Evolutionary conservation across 2,329 filamentous ascomycete species (phyloP).

Genomic region (Ophiostoma sp.): DNA sequence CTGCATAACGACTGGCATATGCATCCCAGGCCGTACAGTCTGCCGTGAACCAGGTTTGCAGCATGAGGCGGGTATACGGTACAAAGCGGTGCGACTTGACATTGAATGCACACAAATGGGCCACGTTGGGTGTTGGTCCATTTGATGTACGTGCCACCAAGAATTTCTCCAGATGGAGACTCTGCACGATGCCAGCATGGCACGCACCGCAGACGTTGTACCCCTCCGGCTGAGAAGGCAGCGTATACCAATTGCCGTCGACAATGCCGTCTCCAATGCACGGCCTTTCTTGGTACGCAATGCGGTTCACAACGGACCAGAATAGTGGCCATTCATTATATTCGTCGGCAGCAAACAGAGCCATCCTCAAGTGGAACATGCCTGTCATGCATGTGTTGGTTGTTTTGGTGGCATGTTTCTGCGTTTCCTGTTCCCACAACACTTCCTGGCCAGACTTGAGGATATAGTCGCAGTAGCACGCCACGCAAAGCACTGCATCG

Average conservation of each 20-base stretch:
- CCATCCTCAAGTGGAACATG: constrained; percentile 32
- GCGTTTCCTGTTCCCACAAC: constrained; percentile 25
- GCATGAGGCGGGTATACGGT: neutral
- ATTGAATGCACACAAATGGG: constrained; percentile 36
- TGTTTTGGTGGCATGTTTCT: constrained; percentile 29
- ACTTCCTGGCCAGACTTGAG: constrained; percentile 28
- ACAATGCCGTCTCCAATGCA: constrained; percentile 34
- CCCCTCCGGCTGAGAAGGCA: constrained; percentile 32
- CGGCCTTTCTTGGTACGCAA: constrained; percentile 31
- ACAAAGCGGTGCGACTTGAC: constrained; percentile 32
- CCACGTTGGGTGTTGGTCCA: constrained; percentile 23
- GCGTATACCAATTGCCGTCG: constrained; percentile 35
- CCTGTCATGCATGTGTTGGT: constrained; percentile 28
- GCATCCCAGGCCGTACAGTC: neutral
- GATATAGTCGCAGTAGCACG: constrained; percentile 39
- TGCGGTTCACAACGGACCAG: constrained; percentile 33
- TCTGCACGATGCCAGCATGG: constrained; percentile 33
- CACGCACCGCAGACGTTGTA: constrained; percentile 39
- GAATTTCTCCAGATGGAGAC: constrained; percentile 32
- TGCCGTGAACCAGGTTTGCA: constrained; percentile 17
- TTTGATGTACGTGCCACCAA: constrained; percentile 31
- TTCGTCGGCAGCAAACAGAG: constrained; percentile 33
- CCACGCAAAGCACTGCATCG: constrained; percentile 34
- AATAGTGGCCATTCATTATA: constrained; percentile 34
- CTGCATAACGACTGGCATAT: neutral